These are phyloP conservation scores for Eucalyptus tenuipes DNA, from an alignment of 345 rosid genomes.

Conservation along the genomic window DNA sequence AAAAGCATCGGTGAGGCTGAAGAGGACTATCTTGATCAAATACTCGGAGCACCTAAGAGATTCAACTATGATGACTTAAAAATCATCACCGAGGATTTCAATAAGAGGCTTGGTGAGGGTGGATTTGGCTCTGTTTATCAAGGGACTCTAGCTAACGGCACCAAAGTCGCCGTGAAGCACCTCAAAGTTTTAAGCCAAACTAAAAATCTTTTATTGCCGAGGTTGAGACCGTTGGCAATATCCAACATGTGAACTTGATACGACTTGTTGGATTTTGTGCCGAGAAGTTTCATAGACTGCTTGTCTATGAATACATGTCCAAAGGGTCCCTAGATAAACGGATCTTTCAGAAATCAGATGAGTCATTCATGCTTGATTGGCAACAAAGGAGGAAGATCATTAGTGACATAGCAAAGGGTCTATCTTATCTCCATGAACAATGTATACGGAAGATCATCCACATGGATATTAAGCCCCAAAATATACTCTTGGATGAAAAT, in stretches of 20 bases:
- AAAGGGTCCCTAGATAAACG: not conserved
- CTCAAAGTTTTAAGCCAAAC: not conserved
- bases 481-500: not conserved
- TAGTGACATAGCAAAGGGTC: conserved; percentile 2
- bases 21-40: not conserved
- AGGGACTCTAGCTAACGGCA: not conserved
- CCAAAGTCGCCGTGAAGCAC: conserved; percentile 5
- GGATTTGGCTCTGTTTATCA: conserved; percentile 13
- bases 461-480: not conserved
- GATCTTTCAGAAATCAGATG: not conserved
- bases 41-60: not conserved
- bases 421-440: conserved; percentile 1
- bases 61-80: not conserved
- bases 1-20: not conserved
- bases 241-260: conserved; percentile 9
- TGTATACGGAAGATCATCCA: not conserved
- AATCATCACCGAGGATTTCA: not conserved
- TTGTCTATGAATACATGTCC: conserved; percentile 1
- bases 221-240: not conserved
- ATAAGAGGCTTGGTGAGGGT: not conserved
- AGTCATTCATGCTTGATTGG: not conserved
- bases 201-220: conserved; percentile 7
- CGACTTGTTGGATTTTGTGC: conserved; percentile 7
- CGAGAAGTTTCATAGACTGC: not conserved
- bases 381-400: not conserved